These are phyloP conservation scores for Coccomyxa subellipsoidea DNA, from an alignment of 163 green algal species.

Conservation along the genomic window DNA sequence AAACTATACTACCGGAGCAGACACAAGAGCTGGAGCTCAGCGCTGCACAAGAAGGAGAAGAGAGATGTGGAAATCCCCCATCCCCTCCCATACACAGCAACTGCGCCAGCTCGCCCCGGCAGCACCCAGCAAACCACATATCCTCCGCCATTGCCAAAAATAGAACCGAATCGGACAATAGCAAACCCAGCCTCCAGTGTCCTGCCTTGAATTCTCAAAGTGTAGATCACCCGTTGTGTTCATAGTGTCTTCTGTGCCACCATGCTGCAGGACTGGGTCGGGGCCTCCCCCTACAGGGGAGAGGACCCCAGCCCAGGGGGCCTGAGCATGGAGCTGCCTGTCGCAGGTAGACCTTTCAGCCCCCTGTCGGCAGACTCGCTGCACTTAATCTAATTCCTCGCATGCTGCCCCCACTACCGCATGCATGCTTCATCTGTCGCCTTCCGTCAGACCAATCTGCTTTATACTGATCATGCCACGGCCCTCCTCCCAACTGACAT, in stretches of 20 bases:
- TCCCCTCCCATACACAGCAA: not conserved
- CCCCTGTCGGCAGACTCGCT: not conserved
- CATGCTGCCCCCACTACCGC: not conserved
- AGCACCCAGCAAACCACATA: not conserved
- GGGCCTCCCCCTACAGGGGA: not conserved
- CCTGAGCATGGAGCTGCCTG: not conserved
- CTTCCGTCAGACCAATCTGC: too few relatives aligned
- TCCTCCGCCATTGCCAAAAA: not conserved
- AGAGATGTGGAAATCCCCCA: not conserved
- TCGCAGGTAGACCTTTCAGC: not conserved
- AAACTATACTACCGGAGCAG: not conserved
- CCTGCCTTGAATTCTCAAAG: not conserved
- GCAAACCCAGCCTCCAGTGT: not conserved
- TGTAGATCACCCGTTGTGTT: not conserved
- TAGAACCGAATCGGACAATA: not conserved
- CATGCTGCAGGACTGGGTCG: not conserved
- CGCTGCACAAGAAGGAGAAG: constrained; percentile 5
- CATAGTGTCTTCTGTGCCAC: not conserved
- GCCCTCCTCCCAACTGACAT: too few relatives aligned
- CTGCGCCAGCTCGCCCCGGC: not conserved
- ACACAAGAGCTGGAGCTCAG: not conserved
- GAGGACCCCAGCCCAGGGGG: too few relatives aligned
- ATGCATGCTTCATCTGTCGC: too few relatives aligned
- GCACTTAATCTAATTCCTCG: not conserved
- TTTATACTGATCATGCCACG: too few relatives aligned